Conservation (phyloP, 2,329 filamentous ascomycete species). For the Fusarium sp. region DNA sequence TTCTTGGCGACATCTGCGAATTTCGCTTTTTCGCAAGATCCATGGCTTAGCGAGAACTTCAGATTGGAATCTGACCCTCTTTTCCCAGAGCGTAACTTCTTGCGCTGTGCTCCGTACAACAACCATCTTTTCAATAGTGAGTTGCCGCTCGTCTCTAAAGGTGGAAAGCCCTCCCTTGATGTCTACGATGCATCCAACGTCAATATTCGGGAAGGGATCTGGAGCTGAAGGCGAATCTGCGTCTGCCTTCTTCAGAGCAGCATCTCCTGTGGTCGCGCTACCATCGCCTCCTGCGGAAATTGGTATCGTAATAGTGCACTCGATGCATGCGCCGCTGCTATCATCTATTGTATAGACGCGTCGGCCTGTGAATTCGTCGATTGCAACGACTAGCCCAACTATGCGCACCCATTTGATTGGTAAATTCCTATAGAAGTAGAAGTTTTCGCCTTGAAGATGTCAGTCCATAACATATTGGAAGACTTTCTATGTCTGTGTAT, state of each 20-base stretch:
- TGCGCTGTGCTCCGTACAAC: constrained; percentile 62
- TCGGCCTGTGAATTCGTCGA: constrained; percentile 61
- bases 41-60: constrained; percentile 65
- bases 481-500: background rate
- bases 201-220: constrained; percentile 49
- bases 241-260: constrained; percentile 7
- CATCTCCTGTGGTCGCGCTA: background rate
- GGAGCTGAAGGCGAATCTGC: background rate
- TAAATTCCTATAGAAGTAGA: constrained; percentile 78
- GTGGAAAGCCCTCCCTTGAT: constrained; percentile 63
- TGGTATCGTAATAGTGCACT: constrained; percentile 48
- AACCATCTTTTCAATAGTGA: constrained; percentile 64
- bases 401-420: constrained; percentile 81
- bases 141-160: constrained; percentile 62
- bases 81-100: constrained; percentile 70
- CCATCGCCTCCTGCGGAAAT: background rate
- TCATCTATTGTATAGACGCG: constrained; percentile 72
- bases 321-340: constrained; percentile 69
- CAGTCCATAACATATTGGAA: background rate
- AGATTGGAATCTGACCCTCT: constrained; percentile 60
- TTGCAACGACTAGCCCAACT: constrained; percentile 74
- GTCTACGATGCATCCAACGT: constrained; percentile 67
- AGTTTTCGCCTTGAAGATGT: constrained; percentile 56
- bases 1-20: constrained; percentile 62
- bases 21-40: constrained; percentile 61